These are phyloP conservation scores for Podospora didyma DNA, from an alignment of 495 filamentous ascomycete species.

Conservation along the genomic window DNA sequence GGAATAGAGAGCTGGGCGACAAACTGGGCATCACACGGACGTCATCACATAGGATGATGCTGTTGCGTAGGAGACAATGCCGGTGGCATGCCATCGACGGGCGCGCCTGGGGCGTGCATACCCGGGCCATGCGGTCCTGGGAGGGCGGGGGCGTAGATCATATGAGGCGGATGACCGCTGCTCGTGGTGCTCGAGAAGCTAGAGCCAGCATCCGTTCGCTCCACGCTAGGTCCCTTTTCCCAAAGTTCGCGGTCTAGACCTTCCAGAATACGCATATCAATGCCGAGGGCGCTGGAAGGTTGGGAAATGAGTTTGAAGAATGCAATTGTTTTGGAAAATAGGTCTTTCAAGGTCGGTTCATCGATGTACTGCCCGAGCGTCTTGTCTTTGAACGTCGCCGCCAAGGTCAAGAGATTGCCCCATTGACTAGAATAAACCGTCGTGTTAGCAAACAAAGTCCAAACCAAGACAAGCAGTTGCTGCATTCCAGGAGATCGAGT, in stretches of 20 bases:
- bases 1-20: not conserved
- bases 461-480: constrained; percentile 7
- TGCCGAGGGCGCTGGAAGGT: constrained; percentile 61
- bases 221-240: constrained; percentile 6
- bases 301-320: constrained; percentile 61
- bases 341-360: constrained; percentile 41
- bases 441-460: constrained; percentile 2
- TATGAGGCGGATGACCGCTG: constrained; percentile 19
- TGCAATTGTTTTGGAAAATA: constrained; percentile 62
- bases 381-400: constrained; percentile 66
- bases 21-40: not conserved
- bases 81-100: not conserved
- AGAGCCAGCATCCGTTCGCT: constrained; percentile 23
- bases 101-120: not conserved
- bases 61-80: not conserved
- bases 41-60: not conserved
- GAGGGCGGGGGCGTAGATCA: not conserved
- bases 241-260: constrained; percentile 54
- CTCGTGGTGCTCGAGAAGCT: constrained; percentile 45
- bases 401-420: constrained; percentile 86
- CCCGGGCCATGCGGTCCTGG: not conserved
- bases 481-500: not conserved
- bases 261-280: constrained; percentile 65
- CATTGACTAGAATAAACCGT: constrained; percentile 72
- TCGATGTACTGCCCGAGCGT: constrained; percentile 51